Base-by-base conservation (phyloP, 2,329 filamentous ascomycete species). In the Clonostachys rosea region DNA sequence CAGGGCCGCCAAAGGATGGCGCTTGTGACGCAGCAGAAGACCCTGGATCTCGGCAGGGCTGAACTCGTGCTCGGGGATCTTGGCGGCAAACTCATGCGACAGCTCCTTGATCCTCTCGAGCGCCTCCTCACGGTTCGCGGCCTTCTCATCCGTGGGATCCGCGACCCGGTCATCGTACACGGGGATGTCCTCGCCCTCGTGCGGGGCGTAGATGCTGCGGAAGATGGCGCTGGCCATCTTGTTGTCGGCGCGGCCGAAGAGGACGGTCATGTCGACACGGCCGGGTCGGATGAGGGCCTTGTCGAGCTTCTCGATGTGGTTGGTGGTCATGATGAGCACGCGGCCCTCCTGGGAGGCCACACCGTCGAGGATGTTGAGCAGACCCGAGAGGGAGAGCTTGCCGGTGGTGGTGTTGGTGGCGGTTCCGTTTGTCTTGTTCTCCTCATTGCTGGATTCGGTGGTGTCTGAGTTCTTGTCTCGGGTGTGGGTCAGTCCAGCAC, bases 361-460 rank as follows among this genome's bases (percentile, higher is more conserved):
- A 37, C 89, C 87, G 55, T 95, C 88, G 39, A 94, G 83, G 42
- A 88, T 86, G 64, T 94, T 94, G 43, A 94, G 79, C 3, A 94
- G 72, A 1, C 87, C 87, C 0, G 87, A 90, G 3, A 94, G 75
- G 1, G 86, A 89, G 41, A 94, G 65, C 5, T 74, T 65, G 3
- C 54, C 42, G 5, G 48, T 7, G 14, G 17, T 11, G 11, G 36
- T 40, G 40, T 6, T 40, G 34, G 35, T 12, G 14, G 8, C 8
- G 40, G 41, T 9, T 34, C n/a, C 13, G 37, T 39, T 8, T 24
- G 46, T 12, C 33, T 42, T 9, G 12, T 50, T 42, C 13, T 47
- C 42, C 13, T 40, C 52, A 24, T 52, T 16, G 8, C 49, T 41
- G 5, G 49, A 13, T 16, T 47, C 54, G 33, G 51, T 50, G 14